Base-by-base conservation (phyloP, 495 filamentous ascomycete species). In the Tuber magnatum region DNA sequence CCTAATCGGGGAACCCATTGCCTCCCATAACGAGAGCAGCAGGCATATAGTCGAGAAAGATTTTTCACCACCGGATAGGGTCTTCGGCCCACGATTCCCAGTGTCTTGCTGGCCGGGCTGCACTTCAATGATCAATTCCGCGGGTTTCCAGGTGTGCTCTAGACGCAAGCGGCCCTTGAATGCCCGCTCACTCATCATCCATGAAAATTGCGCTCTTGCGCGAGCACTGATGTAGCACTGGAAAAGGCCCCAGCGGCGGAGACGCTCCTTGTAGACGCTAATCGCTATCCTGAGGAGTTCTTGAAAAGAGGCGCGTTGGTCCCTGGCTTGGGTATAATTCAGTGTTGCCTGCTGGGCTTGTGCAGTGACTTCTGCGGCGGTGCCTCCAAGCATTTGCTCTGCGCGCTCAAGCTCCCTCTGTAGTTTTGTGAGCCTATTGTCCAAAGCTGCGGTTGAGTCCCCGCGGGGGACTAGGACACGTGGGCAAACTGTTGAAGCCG, bases 31-130 rank as follows among this genome's bases (percentile, higher is more conserved):
- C 32, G 92, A 88, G 42, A 99, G 86, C 56, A 99, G 85, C 72
- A 99, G 86, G 83, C 95, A 99, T 74, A 97, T 94, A 20, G 94
- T 95, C 1, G 94, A 96, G 85, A 98, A 99, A 0, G 93, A 97
- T 82, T 97, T 98, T 84, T 99, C 95, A 56, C 95, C 95, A 69
- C 95, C 95, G 10, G 93, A 97, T 14, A 99, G 86, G 6, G 94
- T 97, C 85, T 92, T 97, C 68, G 95, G 93, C 77, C 91, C 90
- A 44, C 94, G 89, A 28, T 76, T 35, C 91, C 94, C 43, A 87
- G 89, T 74, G 84, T 86, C 78, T 87, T 89, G 70, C 84, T 85
- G 18, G 90, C 94, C 82, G 90, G 91, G 83, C 97, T 96, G 46
- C 92, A 96, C 81, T 82, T 90, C 89, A 69, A 96, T 92, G 73